Evolutionary conservation across 2,329 filamentous ascomycete genomes (phyloP).

Genomic region (Fusarium sp.): DNA sequence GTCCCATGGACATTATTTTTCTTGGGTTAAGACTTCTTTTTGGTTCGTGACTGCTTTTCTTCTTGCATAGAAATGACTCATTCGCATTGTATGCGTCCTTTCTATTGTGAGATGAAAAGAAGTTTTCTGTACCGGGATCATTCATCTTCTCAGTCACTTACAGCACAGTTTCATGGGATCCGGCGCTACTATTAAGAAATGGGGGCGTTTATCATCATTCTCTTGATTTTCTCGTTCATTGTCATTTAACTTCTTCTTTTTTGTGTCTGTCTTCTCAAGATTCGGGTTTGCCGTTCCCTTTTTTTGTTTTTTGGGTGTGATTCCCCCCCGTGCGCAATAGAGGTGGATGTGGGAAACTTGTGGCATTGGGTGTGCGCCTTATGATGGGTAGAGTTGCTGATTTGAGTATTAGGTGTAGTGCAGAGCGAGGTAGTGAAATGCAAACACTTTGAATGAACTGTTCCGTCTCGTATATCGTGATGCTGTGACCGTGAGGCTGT

Average conservation of each 20-base stretch:
- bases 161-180: conserved; percentile 37
- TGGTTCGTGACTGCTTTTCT: conserved; percentile 7
- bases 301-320: conserved; percentile 2
- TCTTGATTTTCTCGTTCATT: conserved; percentile 12
- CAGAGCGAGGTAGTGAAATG: conserved; percentile 37
- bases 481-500: neutral
- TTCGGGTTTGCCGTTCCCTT: conserved; percentile 24
- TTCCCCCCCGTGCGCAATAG: conserved; percentile 14
- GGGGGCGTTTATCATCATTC: conserved; percentile 31
- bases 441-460: conserved; percentile 39
- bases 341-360: conserved; percentile 13
- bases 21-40: conserved; percentile 26
- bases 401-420: conserved; percentile 30
- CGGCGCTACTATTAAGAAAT: conserved; percentile 43
- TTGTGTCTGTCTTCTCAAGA: conserved; percentile 7
- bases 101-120: neutral
- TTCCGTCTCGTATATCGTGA: neutral
- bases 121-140: conserved; percentile 20
- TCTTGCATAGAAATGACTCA: conserved; percentile 15
- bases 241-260: conserved; percentile 16
- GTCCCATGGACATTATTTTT: conserved; percentile 25
- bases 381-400: conserved; percentile 32
- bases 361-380: conserved; percentile 28
- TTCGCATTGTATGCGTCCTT: neutral
- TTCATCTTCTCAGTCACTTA: conserved; percentile 21